Percentiles rank a stretch among this genome's conserved stretches.
phyloP scores from a whole-genome alignment of 2,329 filamentous ascomycete species.

The Cercospora zeina region DNA sequence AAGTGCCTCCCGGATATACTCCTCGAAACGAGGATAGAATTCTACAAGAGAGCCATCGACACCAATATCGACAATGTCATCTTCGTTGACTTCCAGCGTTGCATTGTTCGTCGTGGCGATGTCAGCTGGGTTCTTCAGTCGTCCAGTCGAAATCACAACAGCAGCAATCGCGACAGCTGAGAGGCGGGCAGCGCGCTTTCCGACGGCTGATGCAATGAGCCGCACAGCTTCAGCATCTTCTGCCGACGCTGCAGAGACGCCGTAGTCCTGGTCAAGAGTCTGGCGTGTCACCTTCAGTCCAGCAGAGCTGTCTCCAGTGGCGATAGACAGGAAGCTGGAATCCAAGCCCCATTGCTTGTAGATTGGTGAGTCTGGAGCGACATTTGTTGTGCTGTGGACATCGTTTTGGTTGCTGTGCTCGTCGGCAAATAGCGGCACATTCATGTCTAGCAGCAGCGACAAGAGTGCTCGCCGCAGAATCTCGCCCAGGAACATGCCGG shows the following conservation, averaged over 20 bases:
- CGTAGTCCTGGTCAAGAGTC: constrained; percentile 73
- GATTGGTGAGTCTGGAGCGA: constrained; percentile 66
- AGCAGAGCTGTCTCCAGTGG: constrained; percentile 74
- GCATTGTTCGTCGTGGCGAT: constrained; percentile 37
- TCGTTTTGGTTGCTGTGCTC: constrained; percentile 71
- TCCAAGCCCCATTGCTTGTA: constrained; percentile 86
- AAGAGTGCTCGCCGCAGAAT: constrained; percentile 78
- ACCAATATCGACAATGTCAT: constrained; percentile 81
- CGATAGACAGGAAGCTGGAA: constrained; percentile 83
- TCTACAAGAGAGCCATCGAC: constrained; percentile 94
- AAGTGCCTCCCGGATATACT: constrained; percentile 81
- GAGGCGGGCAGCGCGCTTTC: constrained; percentile 81
- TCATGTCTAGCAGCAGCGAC: constrained; percentile 67
- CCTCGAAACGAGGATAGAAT: constrained; percentile 90
- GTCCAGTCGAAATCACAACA: constrained; percentile 76
- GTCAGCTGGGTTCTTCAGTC: constrained; percentile 54
- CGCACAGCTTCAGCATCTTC: constrained; percentile 91
- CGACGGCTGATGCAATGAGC: constrained; percentile 77
- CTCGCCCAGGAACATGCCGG: constrained; percentile 97
- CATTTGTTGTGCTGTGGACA: constrained; percentile 65
- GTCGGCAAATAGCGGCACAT: constrained; percentile 72
- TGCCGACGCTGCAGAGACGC: constrained; percentile 71
- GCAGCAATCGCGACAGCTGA: constrained; percentile 85
- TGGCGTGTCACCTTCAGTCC: constrained; percentile 73
- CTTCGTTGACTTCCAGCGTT: constrained; percentile 47